Evolutionary conservation across 495 filamentous ascomycete genomes (phyloP).

Genomic region (Sabuloglossum arenarium): DNA sequence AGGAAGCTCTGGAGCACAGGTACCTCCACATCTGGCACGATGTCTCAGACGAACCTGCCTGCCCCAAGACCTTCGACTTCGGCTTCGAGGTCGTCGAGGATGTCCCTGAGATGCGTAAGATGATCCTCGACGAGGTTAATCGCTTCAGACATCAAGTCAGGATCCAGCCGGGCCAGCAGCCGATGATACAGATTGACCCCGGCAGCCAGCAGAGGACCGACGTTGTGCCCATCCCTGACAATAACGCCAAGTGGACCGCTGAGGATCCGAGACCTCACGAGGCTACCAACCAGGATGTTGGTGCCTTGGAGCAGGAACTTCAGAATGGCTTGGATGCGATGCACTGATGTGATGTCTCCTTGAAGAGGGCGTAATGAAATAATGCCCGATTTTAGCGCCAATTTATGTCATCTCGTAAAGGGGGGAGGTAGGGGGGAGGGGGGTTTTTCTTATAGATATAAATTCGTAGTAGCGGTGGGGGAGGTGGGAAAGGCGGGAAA

Average conservation of each 20-base stretch:
- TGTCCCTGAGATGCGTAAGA: slow-evolving; percentile 78
- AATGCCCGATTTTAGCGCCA: not conserved
- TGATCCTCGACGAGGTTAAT: slow-evolving; percentile 87
- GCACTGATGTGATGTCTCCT: not conserved
- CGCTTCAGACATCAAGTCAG: slow-evolving; percentile 61
- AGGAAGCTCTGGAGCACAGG: slow-evolving; percentile 82
- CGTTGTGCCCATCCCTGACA: slow-evolving; percentile 54
- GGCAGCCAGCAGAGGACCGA: slow-evolving; percentile 15
- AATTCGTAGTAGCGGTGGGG: not conserved
- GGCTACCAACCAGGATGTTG: slow-evolving; percentile 28
- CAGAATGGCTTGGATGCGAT: slow-evolving; percentile 58
- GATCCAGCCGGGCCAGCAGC: slow-evolving; percentile 29
- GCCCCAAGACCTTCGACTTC: slow-evolving; percentile 90
- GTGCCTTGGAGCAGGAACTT: slow-evolving; percentile 67
- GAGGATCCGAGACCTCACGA: slow-evolving; percentile 85
- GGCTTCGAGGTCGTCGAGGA: slow-evolving; percentile 93
- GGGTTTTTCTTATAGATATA: not conserved
- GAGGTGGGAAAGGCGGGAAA: no score
- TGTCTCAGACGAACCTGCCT: slow-evolving; percentile 81
- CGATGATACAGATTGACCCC: slow-evolving; percentile 9
- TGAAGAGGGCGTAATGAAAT: not conserved
- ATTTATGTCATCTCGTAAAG: not conserved
- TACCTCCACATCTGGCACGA: slow-evolving; percentile 98
- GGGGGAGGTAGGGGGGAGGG: no score
- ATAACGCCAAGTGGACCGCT: slow-evolving; percentile 47